Base-by-base conservation (phyloP, 2,329 filamentous ascomycete species). In the Calonectria pauciramosa region DNA sequence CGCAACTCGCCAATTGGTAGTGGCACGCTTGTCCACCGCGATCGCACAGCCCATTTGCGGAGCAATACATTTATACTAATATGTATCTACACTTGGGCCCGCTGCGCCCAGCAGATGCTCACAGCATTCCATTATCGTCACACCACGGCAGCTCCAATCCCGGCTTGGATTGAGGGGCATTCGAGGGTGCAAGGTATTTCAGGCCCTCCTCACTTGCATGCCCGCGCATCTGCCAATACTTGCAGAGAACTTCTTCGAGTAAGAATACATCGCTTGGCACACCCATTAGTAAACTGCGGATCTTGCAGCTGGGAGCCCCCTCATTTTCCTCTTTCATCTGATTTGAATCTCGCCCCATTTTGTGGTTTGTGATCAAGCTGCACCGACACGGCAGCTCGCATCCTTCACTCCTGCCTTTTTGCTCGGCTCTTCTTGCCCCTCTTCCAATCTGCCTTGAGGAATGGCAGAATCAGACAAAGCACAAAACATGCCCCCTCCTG, bases 391-490 rank as follows among this genome's bases (percentile, higher is more conserved):
- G 49, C 49, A 70, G 59, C 38, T 26, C 47, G 16, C 59, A 49
- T 64, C 34, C 34, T 38, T 38, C 23, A 23, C 47, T 28, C 47
- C 26, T 34, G 47, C 14, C n/a, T 32, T 16, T 34, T 49, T 20
- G 49, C 14, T 18, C 23, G 18, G 16, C 49, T 54, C 30, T 54
- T 38, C 41, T 44, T 52, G 18, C 26, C 13, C 59, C 32, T 3
- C 38, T 6, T 13, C 36, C 28, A 13, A 36, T 38, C 23, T 59
- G 66, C n/a, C 54, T 60, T 52, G 34, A 60, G 56, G 36, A 23
- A 80, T 75, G 74, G 51, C 72, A 5, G 77, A 75, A 63, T 41
- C 64, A 18, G 54, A 70, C 41, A 71, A 75, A 34, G 70, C 69
- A 26, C 63, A 63, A 51, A 73, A 16, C 56, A 32, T 41, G 10